Evolutionary conservation across 805 yeast species (phyloP).

Genomic region (Wickerhamiella australiensis): DNA sequence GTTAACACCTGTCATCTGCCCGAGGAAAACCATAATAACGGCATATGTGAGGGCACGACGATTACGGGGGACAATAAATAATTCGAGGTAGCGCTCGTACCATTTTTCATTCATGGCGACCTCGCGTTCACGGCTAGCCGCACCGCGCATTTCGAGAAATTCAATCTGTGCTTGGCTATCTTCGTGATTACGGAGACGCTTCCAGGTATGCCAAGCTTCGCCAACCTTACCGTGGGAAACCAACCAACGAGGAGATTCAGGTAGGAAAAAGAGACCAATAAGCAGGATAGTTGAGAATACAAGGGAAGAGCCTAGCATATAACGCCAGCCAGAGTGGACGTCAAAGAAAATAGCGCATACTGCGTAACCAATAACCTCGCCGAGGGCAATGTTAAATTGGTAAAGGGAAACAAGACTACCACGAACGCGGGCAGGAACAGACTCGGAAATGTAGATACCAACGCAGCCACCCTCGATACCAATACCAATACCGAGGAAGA

Average conservation of each 20-base stretch:
- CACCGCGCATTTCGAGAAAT: conserved; percentile 45
- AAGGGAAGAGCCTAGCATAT: conserved; percentile 51
- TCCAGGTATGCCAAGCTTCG: conserved; percentile 39
- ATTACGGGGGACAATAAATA: conserved; percentile 44
- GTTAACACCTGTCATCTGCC: conserved; percentile 55
- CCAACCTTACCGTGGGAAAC: conserved; percentile 41
- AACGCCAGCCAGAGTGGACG: conserved; percentile 53
- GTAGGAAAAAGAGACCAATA: conserved; percentile 41
- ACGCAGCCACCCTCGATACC: conserved; percentile 58
- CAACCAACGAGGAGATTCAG: conserved; percentile 52
- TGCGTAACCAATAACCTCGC: conserved; percentile 54
- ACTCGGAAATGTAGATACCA: conserved; percentile 50
- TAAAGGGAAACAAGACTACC: conserved; percentile 52
- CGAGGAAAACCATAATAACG: conserved; percentile 34
- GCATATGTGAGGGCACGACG: conserved; percentile 51
- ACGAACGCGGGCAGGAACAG: conserved; percentile 45
- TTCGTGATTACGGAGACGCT: conserved; percentile 39
- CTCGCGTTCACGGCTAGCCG: conserved; percentile 36
- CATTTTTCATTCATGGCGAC: conserved; percentile 28
- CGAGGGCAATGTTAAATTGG: conserved; percentile 53
- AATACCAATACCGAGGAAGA: conserved; percentile 49
- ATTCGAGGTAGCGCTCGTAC: conserved; percentile 37
- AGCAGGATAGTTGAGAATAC: conserved; percentile 44
- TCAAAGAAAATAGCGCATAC: conserved; percentile 47
- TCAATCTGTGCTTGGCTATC: conserved; percentile 38